Conservation (phyloP, 192 early-diverging fungal genomes). For the Mortierella alpina region DNA sequence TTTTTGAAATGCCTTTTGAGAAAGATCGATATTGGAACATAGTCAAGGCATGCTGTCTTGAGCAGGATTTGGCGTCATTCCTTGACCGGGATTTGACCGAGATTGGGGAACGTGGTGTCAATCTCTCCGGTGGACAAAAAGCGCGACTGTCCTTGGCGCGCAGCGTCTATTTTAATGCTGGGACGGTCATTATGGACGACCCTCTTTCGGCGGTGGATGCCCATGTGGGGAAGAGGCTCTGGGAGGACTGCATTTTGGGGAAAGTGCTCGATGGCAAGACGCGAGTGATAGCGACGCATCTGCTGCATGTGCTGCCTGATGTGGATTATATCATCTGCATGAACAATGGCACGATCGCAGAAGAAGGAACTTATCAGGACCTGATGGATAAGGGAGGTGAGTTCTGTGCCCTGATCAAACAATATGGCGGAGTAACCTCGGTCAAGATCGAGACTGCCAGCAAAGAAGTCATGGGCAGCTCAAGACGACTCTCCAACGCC, state of each 20-base stretch:
- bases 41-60: slow-evolving; percentile 67
- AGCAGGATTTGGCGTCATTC: slow-evolving; percentile 61
- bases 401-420: slow-evolving; percentile 62
- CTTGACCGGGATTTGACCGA: slow-evolving; percentile 36
- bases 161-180: slow-evolving; percentile 79
- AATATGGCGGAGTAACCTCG: no score
- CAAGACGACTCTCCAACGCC: background rate
- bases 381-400: slow-evolving; percentile 67
- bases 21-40: slow-evolving; percentile 62
- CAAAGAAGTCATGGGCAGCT: slow-evolving; percentile 19
- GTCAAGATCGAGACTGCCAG: slow-evolving; percentile 18
- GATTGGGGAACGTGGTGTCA: slow-evolving; percentile 84
- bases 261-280: slow-evolving; percentile 66
- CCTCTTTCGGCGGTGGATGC: slow-evolving; percentile 91
- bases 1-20: slow-evolving; percentile 70
- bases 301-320: slow-evolving; percentile 78
- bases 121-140: slow-evolving; percentile 90
- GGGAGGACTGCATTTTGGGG: slow-evolving; percentile 39
- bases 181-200: slow-evolving; percentile 85
- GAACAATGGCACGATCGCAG: slow-evolving; percentile 73
- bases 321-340: slow-evolving; percentile 78
- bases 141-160: slow-evolving; percentile 87
- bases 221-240: slow-evolving; percentile 63
- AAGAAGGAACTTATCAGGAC: slow-evolving; percentile 70
- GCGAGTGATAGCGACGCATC: slow-evolving; percentile 87